A percentile compares a stretch with the other conserved stretches of the same genome.
Evolutionary conservation across 108 stramenopile species (phyloP).

Genomic region (Cyclotella cryptica): DNA sequence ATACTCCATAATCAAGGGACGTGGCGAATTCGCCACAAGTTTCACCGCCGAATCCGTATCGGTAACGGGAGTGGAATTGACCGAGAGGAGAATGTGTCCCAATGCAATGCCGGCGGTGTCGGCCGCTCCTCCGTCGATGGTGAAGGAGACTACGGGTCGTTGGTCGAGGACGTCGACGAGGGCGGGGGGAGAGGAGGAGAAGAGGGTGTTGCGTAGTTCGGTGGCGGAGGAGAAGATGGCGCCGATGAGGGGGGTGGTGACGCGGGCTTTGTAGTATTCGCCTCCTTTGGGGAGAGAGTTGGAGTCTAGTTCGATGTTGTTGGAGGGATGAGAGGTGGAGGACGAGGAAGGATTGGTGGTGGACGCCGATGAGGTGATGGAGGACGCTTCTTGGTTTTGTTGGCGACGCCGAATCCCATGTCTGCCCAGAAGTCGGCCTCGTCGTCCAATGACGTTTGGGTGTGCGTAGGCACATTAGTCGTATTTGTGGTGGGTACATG

Average conservation of each 20-base stretch:
- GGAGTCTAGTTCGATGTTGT: conserved; percentile 16
- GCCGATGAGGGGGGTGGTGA: conserved; percentile 29
- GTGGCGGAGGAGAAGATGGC: conserved; percentile 37
- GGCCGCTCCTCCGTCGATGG: neutral
- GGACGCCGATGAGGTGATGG: neutral
- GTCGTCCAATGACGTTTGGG: neutral
- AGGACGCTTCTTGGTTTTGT: neutral
- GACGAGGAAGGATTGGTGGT: neutral
- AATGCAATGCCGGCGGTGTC: neutral
- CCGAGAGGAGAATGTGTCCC: conserved; percentile 38
- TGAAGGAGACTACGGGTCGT: conserved; percentile 47
- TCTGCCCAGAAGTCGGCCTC: conserved; percentile 35
- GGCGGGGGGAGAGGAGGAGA: conserved; percentile 13
- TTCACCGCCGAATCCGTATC: conserved; percentile 26
- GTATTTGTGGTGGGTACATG: neutral
- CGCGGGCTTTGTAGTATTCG: conserved; percentile 40
- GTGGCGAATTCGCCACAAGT: conserved; percentile 9
- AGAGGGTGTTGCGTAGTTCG: conserved; percentile 29
- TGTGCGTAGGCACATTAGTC: neutral
- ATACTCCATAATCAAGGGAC: conserved; percentile 41
- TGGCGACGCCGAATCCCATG: conserved; percentile 33
- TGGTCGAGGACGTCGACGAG: conserved; percentile 22
- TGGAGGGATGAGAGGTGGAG: neutral
- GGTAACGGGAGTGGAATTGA: conserved; percentile 27
- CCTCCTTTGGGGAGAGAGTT: conserved; percentile 36